Conservation (phyloP, 306 rosid species). For the Medicago lupulina region DNA sequence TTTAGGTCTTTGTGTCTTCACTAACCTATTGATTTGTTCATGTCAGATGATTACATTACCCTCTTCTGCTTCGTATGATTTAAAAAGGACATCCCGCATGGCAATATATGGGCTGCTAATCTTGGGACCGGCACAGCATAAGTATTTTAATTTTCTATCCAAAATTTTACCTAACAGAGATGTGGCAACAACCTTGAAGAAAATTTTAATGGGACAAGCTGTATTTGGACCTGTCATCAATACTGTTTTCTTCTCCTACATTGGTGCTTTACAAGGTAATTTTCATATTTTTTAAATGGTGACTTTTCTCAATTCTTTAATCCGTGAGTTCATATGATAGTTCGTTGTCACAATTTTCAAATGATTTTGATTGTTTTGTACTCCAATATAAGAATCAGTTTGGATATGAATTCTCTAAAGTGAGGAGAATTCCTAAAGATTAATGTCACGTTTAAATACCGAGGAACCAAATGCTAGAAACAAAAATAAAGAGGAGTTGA, state of each 20-base stretch:
- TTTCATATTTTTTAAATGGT: not conserved
- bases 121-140: constrained; percentile 81
- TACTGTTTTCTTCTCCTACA: constrained; percentile 76
- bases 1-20: not conserved
- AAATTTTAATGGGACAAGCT: constrained; percentile 72
- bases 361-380: not conserved
- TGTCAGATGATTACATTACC: constrained; percentile 62
- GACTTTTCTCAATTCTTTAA: not conserved
- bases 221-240: constrained; percentile 67
- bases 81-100: constrained; percentile 67
- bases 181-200: constrained; percentile 66
- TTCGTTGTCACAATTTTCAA: not conserved
- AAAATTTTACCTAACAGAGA: constrained; percentile 62
- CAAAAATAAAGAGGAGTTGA: not conserved
- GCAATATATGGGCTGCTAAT: constrained; percentile 68
- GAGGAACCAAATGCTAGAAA: not conserved
- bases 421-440: not conserved
- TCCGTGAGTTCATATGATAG: constrained; percentile 3
- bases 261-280: constrained; percentile 66
- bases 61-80: constrained; percentile 55
- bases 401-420: not conserved
- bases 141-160: constrained; percentile 72
- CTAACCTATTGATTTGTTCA: constrained; percentile 24
- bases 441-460: not conserved
- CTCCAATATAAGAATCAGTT: not conserved